phyloP scores from a whole-genome alignment of 441 rosid species.

The Metrosideros polymorpha region DNA sequence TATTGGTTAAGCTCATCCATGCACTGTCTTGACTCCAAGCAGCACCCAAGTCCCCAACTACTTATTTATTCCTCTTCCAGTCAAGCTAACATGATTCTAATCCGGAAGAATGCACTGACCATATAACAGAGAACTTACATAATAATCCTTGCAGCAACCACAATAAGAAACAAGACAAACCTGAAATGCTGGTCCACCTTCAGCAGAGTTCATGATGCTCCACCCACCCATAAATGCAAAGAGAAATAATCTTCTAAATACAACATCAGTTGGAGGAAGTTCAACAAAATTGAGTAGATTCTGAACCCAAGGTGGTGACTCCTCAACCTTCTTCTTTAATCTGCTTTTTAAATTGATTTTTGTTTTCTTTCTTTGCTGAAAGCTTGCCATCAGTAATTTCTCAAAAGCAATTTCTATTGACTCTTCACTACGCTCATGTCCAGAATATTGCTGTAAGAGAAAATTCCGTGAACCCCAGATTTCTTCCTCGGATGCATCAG shows the following conservation, averaged over 20 bases:
- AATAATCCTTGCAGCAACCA: not conserved
- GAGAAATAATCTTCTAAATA: conserved; percentile 83
- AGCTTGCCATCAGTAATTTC: conserved; percentile 80
- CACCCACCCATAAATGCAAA: conserved; percentile 98
- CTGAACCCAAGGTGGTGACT: conserved; percentile 87
- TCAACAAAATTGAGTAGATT: conserved; percentile 67
- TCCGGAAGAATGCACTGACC: not conserved
- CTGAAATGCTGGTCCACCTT: conserved; percentile 99
- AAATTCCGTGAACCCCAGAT: conserved; percentile 95
- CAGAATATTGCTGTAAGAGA: conserved; percentile 73
- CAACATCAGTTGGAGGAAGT: conserved; percentile 59
- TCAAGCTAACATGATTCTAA: not conserved
- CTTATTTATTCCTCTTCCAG: not conserved
- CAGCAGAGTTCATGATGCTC: conserved; percentile 96
- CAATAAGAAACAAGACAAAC: conserved; percentile 23
- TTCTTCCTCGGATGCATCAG: conserved; percentile 85
- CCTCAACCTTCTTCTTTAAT: conserved; percentile 88
- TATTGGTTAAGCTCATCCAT: not conserved
- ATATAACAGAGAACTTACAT: not conserved
- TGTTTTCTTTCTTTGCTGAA: conserved; percentile 57
- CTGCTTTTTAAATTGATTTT: conserved; percentile 74
- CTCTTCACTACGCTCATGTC: conserved; percentile 91
- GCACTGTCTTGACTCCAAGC: not conserved
- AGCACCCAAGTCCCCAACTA: not conserved
- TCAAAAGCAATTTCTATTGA: conserved; percentile 93